These are phyloP conservation scores for Barbatosphaeria neglecta DNA, from an alignment of 495 filamentous ascomycete species.

Conservation along the genomic window DNA sequence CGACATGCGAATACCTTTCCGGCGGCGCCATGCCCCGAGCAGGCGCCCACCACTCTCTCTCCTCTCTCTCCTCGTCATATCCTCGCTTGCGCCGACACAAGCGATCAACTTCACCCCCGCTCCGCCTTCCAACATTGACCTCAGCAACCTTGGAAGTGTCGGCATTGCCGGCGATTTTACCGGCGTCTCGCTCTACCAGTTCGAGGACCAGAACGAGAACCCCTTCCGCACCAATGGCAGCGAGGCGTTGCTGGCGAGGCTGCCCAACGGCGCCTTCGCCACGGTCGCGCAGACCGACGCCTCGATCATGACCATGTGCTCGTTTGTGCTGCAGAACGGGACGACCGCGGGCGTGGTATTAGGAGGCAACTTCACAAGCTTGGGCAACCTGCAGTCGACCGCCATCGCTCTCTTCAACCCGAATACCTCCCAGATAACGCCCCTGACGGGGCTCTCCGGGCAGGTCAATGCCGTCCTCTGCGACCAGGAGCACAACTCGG, in stretches of 20 bases:
- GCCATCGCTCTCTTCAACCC: constrained; percentile 76
- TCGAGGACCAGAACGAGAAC: constrained; percentile 62
- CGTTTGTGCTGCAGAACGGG: constrained; percentile 58
- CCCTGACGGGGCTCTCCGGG: constrained; percentile 68
- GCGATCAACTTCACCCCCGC: constrained; percentile 62
- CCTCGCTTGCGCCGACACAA: constrained; percentile 27
- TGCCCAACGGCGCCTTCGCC: constrained; percentile 78
- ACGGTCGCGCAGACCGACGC: constrained; percentile 65
- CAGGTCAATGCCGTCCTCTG: constrained; percentile 72
- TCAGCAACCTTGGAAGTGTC: constrained; percentile 69
- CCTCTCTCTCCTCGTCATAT: constrained; percentile 21
- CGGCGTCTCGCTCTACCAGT: constrained; percentile 82
- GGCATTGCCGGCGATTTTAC: constrained; percentile 85
- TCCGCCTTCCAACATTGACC: constrained; percentile 67
- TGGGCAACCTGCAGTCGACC: constrained; percentile 61
- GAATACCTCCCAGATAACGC: constrained; percentile 49
- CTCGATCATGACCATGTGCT: constrained; percentile 76
- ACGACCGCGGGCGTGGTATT: constrained; percentile 64
- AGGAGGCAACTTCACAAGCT: constrained; percentile 92
- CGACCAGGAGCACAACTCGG: constrained; percentile 67
- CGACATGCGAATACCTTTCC: constrained; percentile 29
- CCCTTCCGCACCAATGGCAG: constrained; percentile 59
- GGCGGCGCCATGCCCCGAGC: constrained; percentile 22
- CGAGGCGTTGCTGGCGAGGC: constrained; percentile 65
- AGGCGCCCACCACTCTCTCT: constrained; percentile 8